These are phyloP conservation scores for Apiospora kogelbergensis DNA, from an alignment of 2,329 filamentous ascomycete species.

Conservation along the genomic window DNA sequence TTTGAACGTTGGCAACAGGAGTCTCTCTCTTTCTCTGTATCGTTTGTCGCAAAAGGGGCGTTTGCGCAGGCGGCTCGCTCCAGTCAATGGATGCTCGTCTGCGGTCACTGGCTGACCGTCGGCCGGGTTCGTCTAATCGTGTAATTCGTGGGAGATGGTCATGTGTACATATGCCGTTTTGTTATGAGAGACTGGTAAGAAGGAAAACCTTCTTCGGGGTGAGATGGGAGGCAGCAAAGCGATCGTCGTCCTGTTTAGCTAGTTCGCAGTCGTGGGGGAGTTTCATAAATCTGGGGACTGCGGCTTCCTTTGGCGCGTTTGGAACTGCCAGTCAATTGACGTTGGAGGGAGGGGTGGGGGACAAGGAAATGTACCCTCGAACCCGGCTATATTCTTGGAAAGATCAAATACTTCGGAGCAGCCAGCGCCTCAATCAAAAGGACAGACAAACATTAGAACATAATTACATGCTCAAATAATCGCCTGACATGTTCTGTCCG, in stretches of 20 bases:
- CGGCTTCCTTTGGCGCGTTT: neutral
- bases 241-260: neutral
- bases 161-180: neutral
- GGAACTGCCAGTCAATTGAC: neutral
- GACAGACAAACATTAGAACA: no score
- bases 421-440: no score
- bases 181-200: neutral
- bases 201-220: neutral
- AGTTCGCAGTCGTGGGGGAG: conserved; percentile 7
- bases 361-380: no score
- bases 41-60: neutral
- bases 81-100: neutral
- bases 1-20: neutral
- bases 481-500: no score
- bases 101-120: neutral
- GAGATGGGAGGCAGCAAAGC: neutral
- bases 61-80: neutral
- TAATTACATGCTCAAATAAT: no score
- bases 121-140: neutral
- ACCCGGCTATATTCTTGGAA: no score
- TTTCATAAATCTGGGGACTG: conserved; percentile 15
- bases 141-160: neutral
- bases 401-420: no score
- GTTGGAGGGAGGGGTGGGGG: neutral
- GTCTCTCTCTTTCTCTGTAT: neutral